Percentiles rank a stretch among this genome's conserved stretches.
Conservation (phyloP, 2,329 filamentous ascomycete genomes). For the Aspergillus brasiliensis region DNA sequence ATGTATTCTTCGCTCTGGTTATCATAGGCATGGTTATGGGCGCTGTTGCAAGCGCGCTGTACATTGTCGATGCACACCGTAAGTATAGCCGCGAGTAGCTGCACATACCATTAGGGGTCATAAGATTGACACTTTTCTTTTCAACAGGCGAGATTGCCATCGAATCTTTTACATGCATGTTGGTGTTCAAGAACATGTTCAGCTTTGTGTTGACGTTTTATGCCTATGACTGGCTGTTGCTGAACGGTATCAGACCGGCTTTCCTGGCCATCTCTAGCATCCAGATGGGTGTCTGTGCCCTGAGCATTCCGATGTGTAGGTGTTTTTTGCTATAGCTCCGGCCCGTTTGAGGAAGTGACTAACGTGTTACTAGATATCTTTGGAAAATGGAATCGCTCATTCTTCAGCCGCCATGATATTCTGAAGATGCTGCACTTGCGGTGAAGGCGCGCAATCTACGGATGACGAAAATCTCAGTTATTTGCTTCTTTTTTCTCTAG, state of each 20-base stretch:
- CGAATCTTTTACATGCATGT: slow-evolving; percentile 84
- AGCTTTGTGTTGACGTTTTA: slow-evolving; percentile 81
- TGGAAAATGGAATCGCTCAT: slow-evolving; percentile 74
- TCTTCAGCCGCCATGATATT: slow-evolving; percentile 73
- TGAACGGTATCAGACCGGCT: slow-evolving; percentile 55
- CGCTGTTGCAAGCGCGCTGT: slow-evolving; percentile 80
- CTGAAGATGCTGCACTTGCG: slow-evolving; percentile 51
- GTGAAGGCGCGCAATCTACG: slow-evolving; percentile 15
- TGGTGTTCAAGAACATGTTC: slow-evolving; percentile 95
- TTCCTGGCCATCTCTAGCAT: slow-evolving; percentile 75
- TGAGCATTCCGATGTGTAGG: slow-evolving; percentile 80
- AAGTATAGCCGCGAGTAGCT: slow-evolving; percentile 40
- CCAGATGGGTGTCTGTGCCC: slow-evolving; percentile 73
- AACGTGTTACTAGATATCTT: slow-evolving; percentile 62
- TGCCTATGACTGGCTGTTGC: slow-evolving; percentile 79
- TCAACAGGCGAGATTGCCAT: slow-evolving; percentile 72
- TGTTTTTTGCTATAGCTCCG: slow-evolving; percentile 23
- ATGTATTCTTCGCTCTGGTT: slow-evolving; percentile 81
- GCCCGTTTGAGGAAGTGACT: slow-evolving; percentile 1
- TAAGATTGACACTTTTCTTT: neutral
- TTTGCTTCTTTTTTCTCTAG: neutral
- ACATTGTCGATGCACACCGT: slow-evolving; percentile 92
- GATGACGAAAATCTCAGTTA: neutral
- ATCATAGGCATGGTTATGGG: slow-evolving; percentile 91
- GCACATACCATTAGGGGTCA: neutral